Evolutionary conservation across 192 early-diverging fungal genomes (phyloP), one percentile per base, ranked within the genome.

Genomic region (Jimgerdemannia flammicorona): DNA sequence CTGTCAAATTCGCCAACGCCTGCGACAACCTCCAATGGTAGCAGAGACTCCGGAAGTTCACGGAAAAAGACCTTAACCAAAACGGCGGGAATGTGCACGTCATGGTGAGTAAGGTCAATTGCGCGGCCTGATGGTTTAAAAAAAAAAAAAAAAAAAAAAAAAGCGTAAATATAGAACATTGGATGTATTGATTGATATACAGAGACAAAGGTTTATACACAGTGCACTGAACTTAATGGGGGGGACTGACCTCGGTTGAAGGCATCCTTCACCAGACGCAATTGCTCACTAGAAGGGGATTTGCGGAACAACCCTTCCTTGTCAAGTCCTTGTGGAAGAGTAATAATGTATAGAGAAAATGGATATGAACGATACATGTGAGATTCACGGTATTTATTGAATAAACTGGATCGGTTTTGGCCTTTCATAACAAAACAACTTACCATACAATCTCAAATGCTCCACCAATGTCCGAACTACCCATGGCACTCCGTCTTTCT

Each of bases 231-330:
- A 67, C 4, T 3, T 11, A 77, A 40, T 70, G 4, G 69, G n/a
- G 41, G 66, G n/a, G n/a, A n/a, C 65, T 40, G 74, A 83, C 83
- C 84, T 66, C 80, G 72, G 69, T 91, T 84, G 74, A 91, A 91
- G 3, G 84, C 86, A 3, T 81, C 80, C 44, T 90, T 90, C 11
- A 91, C 90, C 64, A 87, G 81, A 65, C 90, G 87, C 69, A 98
- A 80, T 59, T 90, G 87, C 59, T 83, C 78, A 7, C 90, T 90
- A 14, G 86, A 83, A 29, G 96, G 96, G n/a, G 94, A 93, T 64
- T 93, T 86, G 18, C 96, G 85, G 76, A 98, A 98, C 20, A 98
- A 77, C 19, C 95, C 96, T 76, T 95, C 93, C 18, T 89, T 88
- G 66, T 89, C 83, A 54, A 98, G 83, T 0, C 94, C 93, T 87